A percentile compares a stretch with the other conserved stretches of the same genome.
Evolutionary conservation across 441 rosid species (phyloP).

Genomic region (Gossypium aridum): DNA sequence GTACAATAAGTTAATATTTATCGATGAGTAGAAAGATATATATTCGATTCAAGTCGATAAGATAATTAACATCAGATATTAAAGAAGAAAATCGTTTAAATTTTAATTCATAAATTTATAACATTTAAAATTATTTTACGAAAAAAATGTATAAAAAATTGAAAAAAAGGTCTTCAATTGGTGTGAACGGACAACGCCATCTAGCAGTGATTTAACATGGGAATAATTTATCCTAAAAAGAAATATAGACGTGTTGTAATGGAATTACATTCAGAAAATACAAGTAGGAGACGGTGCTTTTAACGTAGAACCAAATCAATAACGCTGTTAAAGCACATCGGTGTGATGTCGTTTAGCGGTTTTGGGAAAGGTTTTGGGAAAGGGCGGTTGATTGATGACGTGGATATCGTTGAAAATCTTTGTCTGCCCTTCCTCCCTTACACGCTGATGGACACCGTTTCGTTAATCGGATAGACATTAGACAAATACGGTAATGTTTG

Average conservation of each 20-base stretch:
- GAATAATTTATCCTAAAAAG: no score
- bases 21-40: fast-evolving
- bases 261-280: no score
- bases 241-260: no score
- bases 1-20: fast-evolving
- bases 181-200: no score
- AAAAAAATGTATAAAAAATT: no score
- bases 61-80: fast-evolving
- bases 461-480: neutral
- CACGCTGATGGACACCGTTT: neutral
- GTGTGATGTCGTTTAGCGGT: constrained; percentile 5
- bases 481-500: neutral
- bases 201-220: no score
- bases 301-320: no score
- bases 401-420: neutral
- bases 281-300: no score
- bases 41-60: fast-evolving
- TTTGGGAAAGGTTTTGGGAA: neutral
- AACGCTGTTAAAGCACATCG: no score
- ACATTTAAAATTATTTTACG: fast-evolving
- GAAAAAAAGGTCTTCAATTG: no score
- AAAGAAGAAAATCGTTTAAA: fast-evolving
- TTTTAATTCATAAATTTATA: no score
- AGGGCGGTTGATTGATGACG: neutral
- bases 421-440: neutral